Conservation (phyloP, 1,139 yeast species). For the Sugiyamaella paludigena region DNA sequence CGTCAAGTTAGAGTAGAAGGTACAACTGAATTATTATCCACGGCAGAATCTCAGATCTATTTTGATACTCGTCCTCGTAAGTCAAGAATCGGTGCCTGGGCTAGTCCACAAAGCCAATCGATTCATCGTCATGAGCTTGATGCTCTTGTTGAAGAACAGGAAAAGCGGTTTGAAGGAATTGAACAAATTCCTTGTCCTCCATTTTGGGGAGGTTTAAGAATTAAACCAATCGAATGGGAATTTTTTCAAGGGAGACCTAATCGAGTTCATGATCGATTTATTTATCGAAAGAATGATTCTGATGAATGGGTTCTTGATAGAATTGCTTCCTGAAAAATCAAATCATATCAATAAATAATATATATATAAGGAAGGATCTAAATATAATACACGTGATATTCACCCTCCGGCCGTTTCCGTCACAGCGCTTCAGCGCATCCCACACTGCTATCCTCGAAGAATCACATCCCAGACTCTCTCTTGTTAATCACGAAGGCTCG, state of each 20-base stretch:
- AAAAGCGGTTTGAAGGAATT: conserved; percentile 56
- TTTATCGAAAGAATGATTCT: conserved; percentile 55
- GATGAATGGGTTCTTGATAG: conserved; percentile 63
- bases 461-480: no score
- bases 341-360: background rate
- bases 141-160: conserved; percentile 43
- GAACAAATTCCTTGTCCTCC: conserved; percentile 82
- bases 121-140: conserved; percentile 61
- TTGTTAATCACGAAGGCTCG: conserved; percentile 2
- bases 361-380: no score
- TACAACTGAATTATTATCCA: conserved; percentile 63
- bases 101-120: conserved; percentile 78
- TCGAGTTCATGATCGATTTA: conserved; percentile 85
- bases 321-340: conserved; percentile 59
- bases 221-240: conserved; percentile 86
- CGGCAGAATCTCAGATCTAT: conserved; percentile 74
- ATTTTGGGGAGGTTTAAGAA: conserved; percentile 91
- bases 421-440: no score
- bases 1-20: conserved; percentile 96
- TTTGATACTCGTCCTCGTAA: conserved; percentile 88
- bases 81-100: conserved; percentile 95
- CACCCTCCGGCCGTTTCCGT: no score
- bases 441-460: no score
- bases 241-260: conserved; percentile 96
- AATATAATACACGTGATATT: no score